Percentiles rank a stretch among this genome's conserved stretches.
Evolutionary conservation across 768 basidiomycete species (phyloP).

Genomic region (Phanerochaete carnosa): DNA sequence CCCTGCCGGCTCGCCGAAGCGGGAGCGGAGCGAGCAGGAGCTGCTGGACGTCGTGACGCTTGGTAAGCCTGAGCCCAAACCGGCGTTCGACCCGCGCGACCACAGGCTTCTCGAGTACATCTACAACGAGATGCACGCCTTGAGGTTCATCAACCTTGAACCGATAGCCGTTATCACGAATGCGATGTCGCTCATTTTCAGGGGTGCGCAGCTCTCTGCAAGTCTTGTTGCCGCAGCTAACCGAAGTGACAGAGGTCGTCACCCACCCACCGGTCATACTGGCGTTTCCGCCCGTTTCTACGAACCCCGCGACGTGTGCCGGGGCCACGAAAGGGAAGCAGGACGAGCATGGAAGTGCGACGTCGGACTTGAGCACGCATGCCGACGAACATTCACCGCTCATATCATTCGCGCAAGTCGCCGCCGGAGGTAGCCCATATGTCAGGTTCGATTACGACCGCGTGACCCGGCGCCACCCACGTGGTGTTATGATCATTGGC

Average conservation of each 20-base stretch:
- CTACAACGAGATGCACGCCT: conserved; percentile 65
- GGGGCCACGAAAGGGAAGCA: background rate
- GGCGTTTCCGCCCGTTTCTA: conserved; percentile 49
- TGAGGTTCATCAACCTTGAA: conserved; percentile 63
- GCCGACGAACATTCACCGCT: background rate
- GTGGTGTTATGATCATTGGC: background rate
- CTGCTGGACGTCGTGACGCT: background rate
- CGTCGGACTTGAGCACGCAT: background rate
- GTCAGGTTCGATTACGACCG: conserved; percentile 15
- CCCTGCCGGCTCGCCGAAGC: background rate
- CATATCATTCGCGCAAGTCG: conserved; percentile 6
- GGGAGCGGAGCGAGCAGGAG: conserved; percentile 1
- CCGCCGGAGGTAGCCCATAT: conserved; percentile 4
- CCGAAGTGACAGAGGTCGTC: conserved; percentile 48
- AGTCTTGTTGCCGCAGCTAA: background rate
- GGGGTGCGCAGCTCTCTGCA: conserved; percentile 38
- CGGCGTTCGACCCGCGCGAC: conserved; percentile 52
- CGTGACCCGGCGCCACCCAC: background rate
- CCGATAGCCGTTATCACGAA: conserved; percentile 62
- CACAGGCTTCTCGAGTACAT: conserved; percentile 62
- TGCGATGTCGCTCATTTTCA: conserved; percentile 56
- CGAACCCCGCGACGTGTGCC: background rate
- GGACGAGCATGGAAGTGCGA: background rate
- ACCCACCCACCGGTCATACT: conserved; percentile 62
- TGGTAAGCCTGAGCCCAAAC: background rate